phyloP scores from a whole-genome alignment of 2,329 filamentous ascomycete genomes.

The Fusarium papillatum region DNA sequence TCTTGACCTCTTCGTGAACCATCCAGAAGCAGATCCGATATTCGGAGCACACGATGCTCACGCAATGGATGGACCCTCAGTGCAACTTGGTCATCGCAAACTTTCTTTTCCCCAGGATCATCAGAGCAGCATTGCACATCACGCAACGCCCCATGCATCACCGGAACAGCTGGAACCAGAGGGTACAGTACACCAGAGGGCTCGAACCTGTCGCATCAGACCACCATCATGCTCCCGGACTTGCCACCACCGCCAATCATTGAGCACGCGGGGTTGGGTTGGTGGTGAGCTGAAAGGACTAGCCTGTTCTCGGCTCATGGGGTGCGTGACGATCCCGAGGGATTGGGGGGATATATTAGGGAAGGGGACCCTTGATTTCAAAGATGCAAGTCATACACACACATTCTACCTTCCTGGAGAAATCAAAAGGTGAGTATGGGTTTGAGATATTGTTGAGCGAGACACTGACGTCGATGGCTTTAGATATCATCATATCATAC shows the following conservation, averaged over 20 bases:
- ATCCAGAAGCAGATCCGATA: background rate
- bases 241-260: constrained; percentile 25
- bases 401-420: background rate
- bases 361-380: background rate
- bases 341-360: background rate
- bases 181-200: background rate
- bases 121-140: background rate
- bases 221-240: constrained; percentile 1
- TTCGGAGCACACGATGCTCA: constrained; percentile 3
- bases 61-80: background rate
- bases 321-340: constrained; percentile 4
- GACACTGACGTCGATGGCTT: constrained; percentile 10
- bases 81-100: background rate
- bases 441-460: background rate
- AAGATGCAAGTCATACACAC: constrained; percentile 8
- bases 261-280: background rate
- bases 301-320: constrained; percentile 1
- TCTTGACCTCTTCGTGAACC: background rate
- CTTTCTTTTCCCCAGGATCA: background rate
- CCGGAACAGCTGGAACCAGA: background rate
- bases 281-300: constrained; percentile 12
- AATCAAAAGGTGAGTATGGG: background rate
- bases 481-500: background rate
- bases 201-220: background rate
- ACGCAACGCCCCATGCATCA: constrained; percentile 8